A percentile compares a stretch with the other conserved stretches of the same genome.
Evolutionary conservation across 176 grass and related monocot species (phyloP).

Genomic region (Ensete glaucum): DNA sequence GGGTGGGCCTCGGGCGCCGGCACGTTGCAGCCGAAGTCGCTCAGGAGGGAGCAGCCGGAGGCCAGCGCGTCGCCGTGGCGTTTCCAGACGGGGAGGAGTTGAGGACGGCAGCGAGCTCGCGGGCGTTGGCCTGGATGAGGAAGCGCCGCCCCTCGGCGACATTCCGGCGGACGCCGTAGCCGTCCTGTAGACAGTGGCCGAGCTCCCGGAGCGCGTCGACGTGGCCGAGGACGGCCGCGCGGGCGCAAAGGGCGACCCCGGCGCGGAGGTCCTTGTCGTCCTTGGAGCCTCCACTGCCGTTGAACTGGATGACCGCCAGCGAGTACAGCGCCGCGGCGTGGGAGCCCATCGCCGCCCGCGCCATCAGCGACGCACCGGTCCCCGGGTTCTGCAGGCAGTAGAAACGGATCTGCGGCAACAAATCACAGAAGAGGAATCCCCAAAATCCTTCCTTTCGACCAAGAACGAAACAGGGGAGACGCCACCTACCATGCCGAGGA

Average conservation of each 20-base stretch:
- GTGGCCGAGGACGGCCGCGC: slow-evolving; percentile 47
- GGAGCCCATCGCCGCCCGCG: slow-evolving; percentile 33
- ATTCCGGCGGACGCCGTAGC: slow-evolving; percentile 45
- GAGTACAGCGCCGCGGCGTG: slow-evolving; percentile 50
- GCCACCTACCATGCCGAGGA: slow-evolving; percentile 58
- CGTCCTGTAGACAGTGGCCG: slow-evolving; percentile 64
- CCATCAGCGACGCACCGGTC: slow-evolving; percentile 32
- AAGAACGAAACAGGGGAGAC: not conserved
- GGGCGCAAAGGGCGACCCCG: slow-evolving; percentile 44
- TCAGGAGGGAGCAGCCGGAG: slow-evolving; percentile 9
- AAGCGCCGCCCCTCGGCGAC: slow-evolving; percentile 25
- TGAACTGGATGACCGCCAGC: slow-evolving; percentile 60
- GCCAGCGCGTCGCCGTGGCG: not conserved
- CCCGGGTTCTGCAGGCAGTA: slow-evolving; percentile 39
- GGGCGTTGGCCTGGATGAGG: slow-evolving; percentile 43
- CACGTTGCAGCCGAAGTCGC: slow-evolving; percentile 20
- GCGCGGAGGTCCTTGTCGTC: slow-evolving; percentile 37
- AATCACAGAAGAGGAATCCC: not conserved
- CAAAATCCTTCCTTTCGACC: not conserved
- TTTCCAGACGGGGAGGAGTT: not conserved
- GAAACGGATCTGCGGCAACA: slow-evolving; percentile 32
- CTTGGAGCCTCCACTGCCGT: slow-evolving; percentile 45
- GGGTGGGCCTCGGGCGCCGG: slow-evolving; percentile 11
- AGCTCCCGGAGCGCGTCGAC: slow-evolving; percentile 53
- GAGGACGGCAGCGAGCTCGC: slow-evolving; percentile 17